phyloP scores from a whole-genome alignment of 108 stramenopile genomes.

The Chaetoceros tenuissimus region DNA sequence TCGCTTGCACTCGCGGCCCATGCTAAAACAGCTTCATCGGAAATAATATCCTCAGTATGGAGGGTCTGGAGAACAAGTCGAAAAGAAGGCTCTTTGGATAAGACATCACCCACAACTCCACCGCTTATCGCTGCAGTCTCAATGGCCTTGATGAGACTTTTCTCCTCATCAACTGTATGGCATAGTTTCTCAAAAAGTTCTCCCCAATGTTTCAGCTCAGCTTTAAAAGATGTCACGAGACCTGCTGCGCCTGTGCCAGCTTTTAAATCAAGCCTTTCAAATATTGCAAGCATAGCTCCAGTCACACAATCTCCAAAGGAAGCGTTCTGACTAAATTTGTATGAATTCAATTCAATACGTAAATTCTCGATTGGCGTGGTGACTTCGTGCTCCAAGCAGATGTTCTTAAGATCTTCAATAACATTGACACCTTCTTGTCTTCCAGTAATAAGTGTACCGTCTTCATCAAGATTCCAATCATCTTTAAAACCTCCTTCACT shows the following conservation, averaged over 20 bases:
- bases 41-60: slow-evolving; percentile 71
- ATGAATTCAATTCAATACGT: slow-evolving; percentile 85
- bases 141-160: slow-evolving; percentile 56
- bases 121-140: slow-evolving; percentile 50
- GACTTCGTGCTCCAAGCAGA: slow-evolving; percentile 80
- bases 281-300: slow-evolving; percentile 59
- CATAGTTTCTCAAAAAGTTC: slow-evolving; percentile 68
- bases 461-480: slow-evolving; percentile 21
- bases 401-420: slow-evolving; percentile 68
- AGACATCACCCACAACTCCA: slow-evolving; percentile 35
- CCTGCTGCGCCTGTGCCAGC: slow-evolving; percentile 40
- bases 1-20: slow-evolving; percentile 65
- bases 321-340: slow-evolving; percentile 89
- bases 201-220: slow-evolving; percentile 59
- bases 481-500: slow-evolving; percentile 9
- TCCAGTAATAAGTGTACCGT: slow-evolving; percentile 44
- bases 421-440: slow-evolving; percentile 86
- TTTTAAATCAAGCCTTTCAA: slow-evolving; percentile 56
- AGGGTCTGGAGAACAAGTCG: slow-evolving; percentile 76
- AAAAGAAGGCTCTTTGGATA: slow-evolving; percentile 54
- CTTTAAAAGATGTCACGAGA: slow-evolving; percentile 51
- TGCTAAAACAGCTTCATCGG: slow-evolving; percentile 69
- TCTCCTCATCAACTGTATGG: slow-evolving; percentile 67
- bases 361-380: slow-evolving; percentile 72
- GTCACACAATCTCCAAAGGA: slow-evolving; percentile 70